Evolutionary conservation across 495 filamentous ascomycete species (phyloP), one percentile per base, ranked within the genome.

Genomic region (Tuber aestivum): DNA sequence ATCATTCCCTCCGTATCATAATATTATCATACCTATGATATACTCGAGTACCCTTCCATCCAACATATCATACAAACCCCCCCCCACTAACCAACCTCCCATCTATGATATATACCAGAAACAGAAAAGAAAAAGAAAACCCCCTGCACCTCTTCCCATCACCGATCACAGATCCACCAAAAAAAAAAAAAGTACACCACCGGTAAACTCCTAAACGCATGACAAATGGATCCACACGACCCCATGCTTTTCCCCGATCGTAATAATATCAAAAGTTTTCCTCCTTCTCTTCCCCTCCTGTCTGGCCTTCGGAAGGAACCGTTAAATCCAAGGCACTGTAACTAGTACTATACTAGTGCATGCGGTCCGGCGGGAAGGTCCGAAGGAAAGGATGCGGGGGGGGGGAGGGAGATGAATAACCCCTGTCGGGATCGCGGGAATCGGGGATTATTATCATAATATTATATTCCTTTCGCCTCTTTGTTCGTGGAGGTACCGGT

Each of bases 391-490:
- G 48, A 12, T 27, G 10, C 44, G 18, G 20, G 8, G n/a, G n/a
- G n/a, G 12, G 14, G 3, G 9, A n/a, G 10, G 12, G 14, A 61
- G 32, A 61, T 5, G 27, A 27, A 27, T 3, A 4, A 61, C 12
- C 50, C 50, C n/a, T 61, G 50, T 61, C 50, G 32, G n/a, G 50
- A 61, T 61, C 50, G 50, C 50, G 50, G 50, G 50, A 61, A 61
- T 61, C 50, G 50, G 32, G 50, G 50, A 14, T 32, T 27, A 61
- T 61, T 61, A 32, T 12, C 32, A 61, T 61, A 61, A n/a, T n/a
- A n/a, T n/a, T n/a, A n/a, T n/a, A n/a, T n/a, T n/a, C n/a, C n/a
- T n/a, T n/a, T n/a, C n/a, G n/a, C n/a, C n/a, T n/a, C n/a, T n/a
- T n/a, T n/a, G n/a, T n/a, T n/a, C n/a, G n/a, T n/a, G n/a, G n/a